Percentiles rank a stretch among this genome's conserved stretches.
phyloP scores from a whole-genome alignment of 2,329 filamentous ascomycete species.

The Tolypocladium inflatum region DNA sequence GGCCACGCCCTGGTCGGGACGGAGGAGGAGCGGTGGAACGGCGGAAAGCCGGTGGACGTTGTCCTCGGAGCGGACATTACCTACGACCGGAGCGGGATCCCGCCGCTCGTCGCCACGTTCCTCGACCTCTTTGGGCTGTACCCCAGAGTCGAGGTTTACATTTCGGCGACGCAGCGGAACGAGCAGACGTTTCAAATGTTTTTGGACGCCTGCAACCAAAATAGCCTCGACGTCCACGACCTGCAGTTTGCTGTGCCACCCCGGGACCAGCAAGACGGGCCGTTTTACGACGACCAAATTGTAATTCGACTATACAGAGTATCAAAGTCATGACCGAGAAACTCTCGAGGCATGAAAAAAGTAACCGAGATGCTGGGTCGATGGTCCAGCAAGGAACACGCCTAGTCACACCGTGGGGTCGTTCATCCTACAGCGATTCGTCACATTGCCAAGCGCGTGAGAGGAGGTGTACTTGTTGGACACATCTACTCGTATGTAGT shows the following conservation, averaged over 20 bases:
- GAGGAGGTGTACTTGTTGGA: background rate
- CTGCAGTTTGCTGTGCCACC: conserved; percentile 31
- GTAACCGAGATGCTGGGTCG: background rate
- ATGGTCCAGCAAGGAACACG: background rate
- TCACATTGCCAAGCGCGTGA: background rate
- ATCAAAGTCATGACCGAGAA: conserved; percentile 7
- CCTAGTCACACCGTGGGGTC: background rate
- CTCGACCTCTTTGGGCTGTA: conserved; percentile 50
- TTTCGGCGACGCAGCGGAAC: conserved; percentile 65
- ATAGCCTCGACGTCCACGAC: conserved; percentile 30
- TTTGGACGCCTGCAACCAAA: conserved; percentile 44
- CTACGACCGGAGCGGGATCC: conserved; percentile 58
- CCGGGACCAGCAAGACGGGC: conserved; percentile 41
- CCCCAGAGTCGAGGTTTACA: conserved; percentile 47
- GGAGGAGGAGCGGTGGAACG: conserved; percentile 45
- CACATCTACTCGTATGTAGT: background rate
- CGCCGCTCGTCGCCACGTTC: conserved; percentile 55
- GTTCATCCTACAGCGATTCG: background rate
- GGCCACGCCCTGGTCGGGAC: conserved; percentile 49
- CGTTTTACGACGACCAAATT: conserved; percentile 50
- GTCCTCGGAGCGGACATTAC: conserved; percentile 72
- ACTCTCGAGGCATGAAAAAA: too few species aligned
- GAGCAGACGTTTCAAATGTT: conserved; percentile 59
- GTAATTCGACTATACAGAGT: conserved; percentile 44
- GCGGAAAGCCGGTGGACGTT: conserved; percentile 43